These are phyloP conservation scores for Sarcomyxa edulis DNA, from an alignment of 768 basidiomycete species.

Conservation along the genomic window DNA sequence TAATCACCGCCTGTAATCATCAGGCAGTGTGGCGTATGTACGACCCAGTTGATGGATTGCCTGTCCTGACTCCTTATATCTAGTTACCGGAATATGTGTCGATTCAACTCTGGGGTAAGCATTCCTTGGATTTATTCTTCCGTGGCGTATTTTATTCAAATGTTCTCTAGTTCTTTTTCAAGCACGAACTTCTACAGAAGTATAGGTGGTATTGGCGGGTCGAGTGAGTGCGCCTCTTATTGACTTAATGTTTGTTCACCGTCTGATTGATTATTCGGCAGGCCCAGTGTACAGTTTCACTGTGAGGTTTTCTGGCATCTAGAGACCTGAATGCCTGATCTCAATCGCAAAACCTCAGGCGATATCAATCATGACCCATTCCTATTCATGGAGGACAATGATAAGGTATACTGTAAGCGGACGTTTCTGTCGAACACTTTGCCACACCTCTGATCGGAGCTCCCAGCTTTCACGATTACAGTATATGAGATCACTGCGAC, in stretches of 20 bases:
- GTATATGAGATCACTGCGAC: constrained; percentile 74
- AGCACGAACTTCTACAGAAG: constrained; percentile 56
- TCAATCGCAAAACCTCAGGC: too few relatives aligned
- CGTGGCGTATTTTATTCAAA: too few relatives aligned
- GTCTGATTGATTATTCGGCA: constrained; percentile 20
- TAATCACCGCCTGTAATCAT: constrained; percentile 1
- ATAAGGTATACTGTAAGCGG: constrained; percentile 56
- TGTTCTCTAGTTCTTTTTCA: constrained; percentile 55
- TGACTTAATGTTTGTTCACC: constrained; percentile 1
- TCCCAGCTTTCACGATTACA: constrained; percentile 65
- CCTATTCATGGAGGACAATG: constrained; percentile 61
- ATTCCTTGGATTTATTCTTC: not conserved
- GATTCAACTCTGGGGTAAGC: constrained; percentile 64
- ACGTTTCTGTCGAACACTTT: not conserved
- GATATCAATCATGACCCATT: constrained; percentile 73
- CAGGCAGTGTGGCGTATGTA: constrained; percentile 26
- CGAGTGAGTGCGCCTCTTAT: constrained; percentile 35
- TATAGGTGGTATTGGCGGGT: constrained; percentile 82
- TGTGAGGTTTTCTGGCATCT: constrained; percentile 35
- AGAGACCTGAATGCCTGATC: constrained; percentile 36
- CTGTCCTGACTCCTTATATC: constrained; percentile 11
- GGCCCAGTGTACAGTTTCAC: constrained; percentile 35
- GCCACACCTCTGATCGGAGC: constrained; percentile 9
- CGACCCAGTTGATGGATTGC: not conserved
- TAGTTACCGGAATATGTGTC: constrained; percentile 75